These are phyloP conservation scores for Penicillium goetzii DNA, from an alignment of 495 filamentous ascomycete species.

Conservation along the genomic window DNA sequence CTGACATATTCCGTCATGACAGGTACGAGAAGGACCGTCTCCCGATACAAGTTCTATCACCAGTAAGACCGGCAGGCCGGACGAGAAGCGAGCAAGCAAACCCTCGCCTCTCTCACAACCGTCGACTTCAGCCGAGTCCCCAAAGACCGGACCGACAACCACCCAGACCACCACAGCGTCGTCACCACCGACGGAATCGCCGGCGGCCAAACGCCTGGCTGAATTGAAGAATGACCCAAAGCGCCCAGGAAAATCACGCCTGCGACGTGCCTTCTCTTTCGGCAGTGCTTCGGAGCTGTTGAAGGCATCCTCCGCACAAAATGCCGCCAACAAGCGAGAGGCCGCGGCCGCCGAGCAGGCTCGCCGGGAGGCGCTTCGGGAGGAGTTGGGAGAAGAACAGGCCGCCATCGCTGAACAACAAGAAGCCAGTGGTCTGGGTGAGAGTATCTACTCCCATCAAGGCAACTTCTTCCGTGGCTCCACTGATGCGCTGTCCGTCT, in stretches of 20 bases:
- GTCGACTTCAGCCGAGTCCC: slow-evolving; percentile 43
- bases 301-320: slow-evolving; percentile 72
- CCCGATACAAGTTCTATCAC: slow-evolving; percentile 20
- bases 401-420: slow-evolving; percentile 89
- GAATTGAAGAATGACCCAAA: slow-evolving; percentile 75
- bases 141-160: slow-evolving; percentile 42
- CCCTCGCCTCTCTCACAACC: slow-evolving; percentile 92
- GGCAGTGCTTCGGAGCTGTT: slow-evolving; percentile 92
- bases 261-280: slow-evolving; percentile 95
- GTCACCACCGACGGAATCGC: slow-evolving; percentile 52
- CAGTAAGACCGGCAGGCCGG: slow-evolving; percentile 29
- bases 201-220: slow-evolving; percentile 77
- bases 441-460: slow-evolving; percentile 90
- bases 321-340: slow-evolving; percentile 57
- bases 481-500: slow-evolving; percentile 95
- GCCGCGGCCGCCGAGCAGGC: slow-evolving; percentile 63
- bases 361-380: slow-evolving; percentile 69
- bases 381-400: slow-evolving; percentile 81
- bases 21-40: slow-evolving; percentile 25
- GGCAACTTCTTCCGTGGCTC: slow-evolving; percentile 85
- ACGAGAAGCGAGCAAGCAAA: slow-evolving; percentile 65
- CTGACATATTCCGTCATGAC: slow-evolving; percentile 16
- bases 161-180: slow-evolving; percentile 29
- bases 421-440: slow-evolving; percentile 87
- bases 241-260: slow-evolving; percentile 79